Percentiles rank a stretch among this genome's conserved stretches.
Conservation (phyloP, 352 stramenopile species). For the Globisporangium acanthophoron region DNA sequence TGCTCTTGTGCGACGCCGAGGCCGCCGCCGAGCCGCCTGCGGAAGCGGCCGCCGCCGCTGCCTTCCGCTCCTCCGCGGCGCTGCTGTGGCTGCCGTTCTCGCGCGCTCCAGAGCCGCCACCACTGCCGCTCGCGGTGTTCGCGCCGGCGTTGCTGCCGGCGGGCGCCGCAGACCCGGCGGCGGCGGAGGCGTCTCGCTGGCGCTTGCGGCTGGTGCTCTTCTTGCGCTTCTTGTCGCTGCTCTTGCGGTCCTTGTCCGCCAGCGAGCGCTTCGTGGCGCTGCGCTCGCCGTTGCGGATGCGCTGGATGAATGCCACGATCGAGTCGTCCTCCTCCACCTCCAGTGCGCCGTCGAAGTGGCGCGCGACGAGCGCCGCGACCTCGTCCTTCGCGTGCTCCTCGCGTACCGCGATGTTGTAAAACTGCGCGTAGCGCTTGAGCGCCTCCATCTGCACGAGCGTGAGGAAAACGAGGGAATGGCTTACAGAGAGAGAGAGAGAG, state of each 20-base stretch:
- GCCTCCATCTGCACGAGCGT: constrained; percentile 45
- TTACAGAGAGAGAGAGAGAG: background rate
- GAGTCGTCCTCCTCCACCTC: constrained; percentile 85
- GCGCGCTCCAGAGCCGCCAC: constrained; percentile 2
- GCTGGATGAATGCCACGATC: constrained; percentile 81
- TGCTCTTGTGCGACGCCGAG: constrained; percentile 22
- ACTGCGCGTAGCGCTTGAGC: constrained; percentile 72
- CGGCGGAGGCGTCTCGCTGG: constrained; percentile 43
- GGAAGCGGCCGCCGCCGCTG: constrained; percentile 5
- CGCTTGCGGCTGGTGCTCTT: constrained; percentile 73
- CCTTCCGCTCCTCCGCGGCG: constrained; percentile 25
- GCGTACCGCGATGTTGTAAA: constrained; percentile 69
- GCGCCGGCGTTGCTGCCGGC: constrained; percentile 15
- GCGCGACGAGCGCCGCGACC: constrained; percentile 67
- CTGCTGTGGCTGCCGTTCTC: constrained; percentile 6
- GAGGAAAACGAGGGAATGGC: background rate
- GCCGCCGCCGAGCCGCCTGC: background rate
- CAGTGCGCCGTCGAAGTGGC: constrained; percentile 74
- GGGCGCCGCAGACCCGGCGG: background rate
- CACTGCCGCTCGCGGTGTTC: constrained; percentile 2
- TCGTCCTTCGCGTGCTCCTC: constrained; percentile 63
- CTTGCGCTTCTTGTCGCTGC: constrained; percentile 58
- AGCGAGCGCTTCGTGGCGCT: constrained; percentile 41
- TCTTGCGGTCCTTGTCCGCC: constrained; percentile 62
- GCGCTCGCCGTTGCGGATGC: constrained; percentile 77